Conservation (phyloP, 345 rosid genomes). For the Lagerstroemia speciosa region DNA sequence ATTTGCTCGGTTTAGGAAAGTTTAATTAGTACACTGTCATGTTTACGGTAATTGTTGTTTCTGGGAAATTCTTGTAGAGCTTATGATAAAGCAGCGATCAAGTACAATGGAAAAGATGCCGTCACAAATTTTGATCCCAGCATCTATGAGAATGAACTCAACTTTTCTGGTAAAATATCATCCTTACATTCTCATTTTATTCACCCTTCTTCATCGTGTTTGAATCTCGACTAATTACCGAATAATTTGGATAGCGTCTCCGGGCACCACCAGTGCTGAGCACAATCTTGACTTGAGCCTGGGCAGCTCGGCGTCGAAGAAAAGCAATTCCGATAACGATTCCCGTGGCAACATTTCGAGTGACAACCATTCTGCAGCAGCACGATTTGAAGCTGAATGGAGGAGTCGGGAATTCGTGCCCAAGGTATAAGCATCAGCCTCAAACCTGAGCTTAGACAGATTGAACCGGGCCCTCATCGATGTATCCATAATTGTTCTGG, state of each 20-base stretch:
- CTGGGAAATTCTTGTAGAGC: slow-evolving; percentile 14
- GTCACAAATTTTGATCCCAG: slow-evolving; percentile 88
- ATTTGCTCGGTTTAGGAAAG: neutral
- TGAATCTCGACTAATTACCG: neutral
- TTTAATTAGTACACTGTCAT: neutral
- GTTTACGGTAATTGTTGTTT: neutral
- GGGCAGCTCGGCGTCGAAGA: slow-evolving; percentile 48
- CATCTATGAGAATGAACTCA: slow-evolving; percentile 60
- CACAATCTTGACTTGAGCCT: slow-evolving; percentile 81
- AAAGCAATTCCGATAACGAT: slow-evolving; percentile 14
- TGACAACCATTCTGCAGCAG: slow-evolving; percentile 21
- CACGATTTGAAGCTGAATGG: slow-evolving; percentile 33
- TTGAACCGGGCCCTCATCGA: neutral
- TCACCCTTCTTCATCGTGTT: neutral
- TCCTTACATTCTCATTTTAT: neutral
- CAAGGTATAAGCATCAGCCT: too few relatives aligned
- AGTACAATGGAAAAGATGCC: slow-evolving; percentile 89
- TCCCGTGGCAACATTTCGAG: slow-evolving; percentile 4
- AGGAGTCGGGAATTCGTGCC: slow-evolving; percentile 26
- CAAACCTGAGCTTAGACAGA: too few relatives aligned
- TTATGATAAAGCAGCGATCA: slow-evolving; percentile 76
- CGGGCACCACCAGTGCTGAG: slow-evolving; percentile 25
- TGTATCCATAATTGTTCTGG: neutral
- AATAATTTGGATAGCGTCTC: slow-evolving; percentile 20
- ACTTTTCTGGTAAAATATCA: slow-evolving; percentile 27